Conservation (phyloP, 2,329 filamentous ascomycete species). For the Plectosphaerella plurivora region DNA sequence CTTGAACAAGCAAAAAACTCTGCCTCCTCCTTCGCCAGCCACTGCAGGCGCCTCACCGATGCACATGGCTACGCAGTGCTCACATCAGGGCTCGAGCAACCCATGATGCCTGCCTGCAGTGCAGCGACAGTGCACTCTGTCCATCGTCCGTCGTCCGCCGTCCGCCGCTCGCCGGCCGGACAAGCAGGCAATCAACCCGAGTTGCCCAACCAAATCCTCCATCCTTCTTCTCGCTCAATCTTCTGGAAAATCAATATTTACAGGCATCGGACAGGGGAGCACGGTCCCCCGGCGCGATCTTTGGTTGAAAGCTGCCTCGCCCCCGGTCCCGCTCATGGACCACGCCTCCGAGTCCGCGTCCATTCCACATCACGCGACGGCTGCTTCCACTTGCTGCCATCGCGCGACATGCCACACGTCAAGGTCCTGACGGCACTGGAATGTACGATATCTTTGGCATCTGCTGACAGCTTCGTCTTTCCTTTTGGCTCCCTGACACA, state of each 20-base stretch:
- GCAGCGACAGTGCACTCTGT: too few relatives aligned
- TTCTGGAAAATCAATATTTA: too few relatives aligned
- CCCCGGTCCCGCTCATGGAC: too few relatives aligned
- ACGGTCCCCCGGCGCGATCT: neutral
- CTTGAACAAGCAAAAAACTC: neutral
- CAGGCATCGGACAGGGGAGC: neutral
- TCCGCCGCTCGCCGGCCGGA: too few relatives aligned
- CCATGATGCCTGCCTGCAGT: neutral
- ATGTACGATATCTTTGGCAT: neutral
- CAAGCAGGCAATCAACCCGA: too few relatives aligned
- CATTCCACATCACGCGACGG: conserved; percentile 1
- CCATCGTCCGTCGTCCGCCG: too few relatives aligned
- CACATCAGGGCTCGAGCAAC: neutral
- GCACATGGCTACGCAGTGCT: neutral
- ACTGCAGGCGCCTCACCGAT: neutral
- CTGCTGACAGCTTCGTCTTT: too few relatives aligned
- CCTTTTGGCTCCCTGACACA: too few relatives aligned
- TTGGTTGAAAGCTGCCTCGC: neutral
- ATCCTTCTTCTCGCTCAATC: too few relatives aligned
- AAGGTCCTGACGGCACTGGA: neutral
- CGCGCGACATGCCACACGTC: neutral
- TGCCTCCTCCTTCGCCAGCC: too few relatives aligned
- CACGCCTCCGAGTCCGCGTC: neutral
- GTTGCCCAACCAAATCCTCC: too few relatives aligned
- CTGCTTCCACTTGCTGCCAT: neutral